Percentiles rank a stretch among this genome's conserved stretches.
Conservation (phyloP, 2,329 filamentous ascomycete species). For the Didymella segeticola region DNA sequence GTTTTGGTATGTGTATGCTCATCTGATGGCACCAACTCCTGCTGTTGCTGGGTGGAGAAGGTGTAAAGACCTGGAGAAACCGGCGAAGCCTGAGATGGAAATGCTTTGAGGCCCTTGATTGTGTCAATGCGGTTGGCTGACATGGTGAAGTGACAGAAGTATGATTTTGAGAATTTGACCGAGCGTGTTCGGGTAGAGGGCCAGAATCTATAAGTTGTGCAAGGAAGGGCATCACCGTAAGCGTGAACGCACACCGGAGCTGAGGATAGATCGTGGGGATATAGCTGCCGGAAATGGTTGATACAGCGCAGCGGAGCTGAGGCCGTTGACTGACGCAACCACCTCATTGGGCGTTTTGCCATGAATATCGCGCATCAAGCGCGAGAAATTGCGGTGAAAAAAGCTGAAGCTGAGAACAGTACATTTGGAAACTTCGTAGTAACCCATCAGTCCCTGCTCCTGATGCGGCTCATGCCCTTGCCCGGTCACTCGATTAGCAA, state of each 20-base stretch:
- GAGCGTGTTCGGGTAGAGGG: background rate
- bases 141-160: background rate
- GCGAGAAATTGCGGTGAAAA: background rate
- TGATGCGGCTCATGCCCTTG: background rate
- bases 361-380: background rate
- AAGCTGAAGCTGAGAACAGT: background rate
- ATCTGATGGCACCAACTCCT: background rate
- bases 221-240: background rate
- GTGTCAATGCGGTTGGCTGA: background rate
- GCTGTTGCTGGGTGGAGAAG: background rate
- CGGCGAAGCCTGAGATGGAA: background rate
- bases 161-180: background rate
- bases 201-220: background rate
- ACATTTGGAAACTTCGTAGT: background rate
- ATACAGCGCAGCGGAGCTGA: background rate
- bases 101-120: background rate
- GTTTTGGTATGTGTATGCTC: background rate
- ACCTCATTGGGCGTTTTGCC: background rate
- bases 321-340: background rate
- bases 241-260: background rate
- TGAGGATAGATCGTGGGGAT: background rate
- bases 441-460: too few relatives aligned
- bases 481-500: too few relatives aligned
- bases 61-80: background rate
- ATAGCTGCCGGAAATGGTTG: background rate